phyloP scores from a whole-genome alignment of 441 rosid species.

The Populus hybrid region DNA sequence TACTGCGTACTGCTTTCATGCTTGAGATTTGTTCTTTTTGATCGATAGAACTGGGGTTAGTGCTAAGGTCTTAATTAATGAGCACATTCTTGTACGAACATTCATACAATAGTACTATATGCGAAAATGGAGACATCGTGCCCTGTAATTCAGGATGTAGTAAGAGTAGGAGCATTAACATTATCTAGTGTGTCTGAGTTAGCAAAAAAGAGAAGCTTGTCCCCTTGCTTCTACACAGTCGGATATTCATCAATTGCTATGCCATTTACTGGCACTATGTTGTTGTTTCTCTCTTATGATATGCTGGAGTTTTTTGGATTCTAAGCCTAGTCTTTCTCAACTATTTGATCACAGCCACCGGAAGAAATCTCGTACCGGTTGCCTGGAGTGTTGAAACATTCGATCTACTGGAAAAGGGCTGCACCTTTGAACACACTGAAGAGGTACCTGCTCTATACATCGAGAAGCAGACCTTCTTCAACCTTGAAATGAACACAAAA shows the following conservation, averaged over 20 bases:
- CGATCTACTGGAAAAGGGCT: no score
- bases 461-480: no score
- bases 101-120: not conserved
- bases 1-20: conserved; percentile 6
- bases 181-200: not conserved
- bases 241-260: not conserved
- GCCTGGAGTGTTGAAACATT: no score
- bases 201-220: not conserved
- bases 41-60: conserved; percentile 10
- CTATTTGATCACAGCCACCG: no score
- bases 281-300: not conserved
- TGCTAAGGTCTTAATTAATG: not conserved
- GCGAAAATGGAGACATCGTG: not conserved
- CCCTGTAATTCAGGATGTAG: not conserved
- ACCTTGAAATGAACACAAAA: no score
- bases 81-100: conserved; percentile 7
- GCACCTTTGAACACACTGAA: no score
- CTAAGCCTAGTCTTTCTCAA: not conserved
- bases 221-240: not conserved
- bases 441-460: no score
- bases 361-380: no score
- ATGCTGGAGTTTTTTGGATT: not conserved
- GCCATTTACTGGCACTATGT: not conserved
- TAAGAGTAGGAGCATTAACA: not conserved
- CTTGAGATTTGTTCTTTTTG: conserved; percentile 13